phyloP scores from a whole-genome alignment of 495 filamentous ascomycete genomes.

The Parathielavia appendiculata region DNA sequence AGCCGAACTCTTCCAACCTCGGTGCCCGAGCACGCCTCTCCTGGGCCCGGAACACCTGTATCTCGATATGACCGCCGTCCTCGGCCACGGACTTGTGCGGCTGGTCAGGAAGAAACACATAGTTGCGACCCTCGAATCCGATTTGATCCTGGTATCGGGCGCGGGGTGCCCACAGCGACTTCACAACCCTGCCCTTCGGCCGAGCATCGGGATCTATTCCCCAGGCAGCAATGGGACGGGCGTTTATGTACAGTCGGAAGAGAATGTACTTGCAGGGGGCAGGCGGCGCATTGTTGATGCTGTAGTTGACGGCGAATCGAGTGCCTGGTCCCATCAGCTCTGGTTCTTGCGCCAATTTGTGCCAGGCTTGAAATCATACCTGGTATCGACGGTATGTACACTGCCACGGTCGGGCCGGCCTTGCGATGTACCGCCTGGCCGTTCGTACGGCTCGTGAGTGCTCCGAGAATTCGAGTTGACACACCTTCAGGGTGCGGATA shows the following conservation, averaged over 20 bases:
- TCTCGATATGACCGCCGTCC: conserved; percentile 50
- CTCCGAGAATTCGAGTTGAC: conserved; percentile 31
- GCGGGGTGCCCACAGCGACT: conserved; percentile 42
- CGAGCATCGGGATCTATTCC: conserved; percentile 36
- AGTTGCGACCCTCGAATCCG: conserved; percentile 40
- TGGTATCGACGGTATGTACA: conserved; percentile 47
- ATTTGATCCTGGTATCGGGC: conserved; percentile 20
- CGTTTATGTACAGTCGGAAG: conserved; percentile 51
- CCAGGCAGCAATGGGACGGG: conserved; percentile 42
- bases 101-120: conserved; percentile 38
- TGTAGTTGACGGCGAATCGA: conserved; percentile 45
- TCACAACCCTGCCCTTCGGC: conserved; percentile 35
- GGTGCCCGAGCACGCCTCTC: conserved; percentile 33
- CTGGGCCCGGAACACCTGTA: conserved; percentile 45
- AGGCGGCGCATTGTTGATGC: conserved; percentile 27
- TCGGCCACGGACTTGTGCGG: conserved; percentile 36
- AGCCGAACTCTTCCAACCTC: conserved; percentile 33
- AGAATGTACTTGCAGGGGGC: conserved; percentile 37
- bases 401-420: conserved; percentile 38
- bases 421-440: conserved; percentile 27
- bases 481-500: conserved; percentile 50
- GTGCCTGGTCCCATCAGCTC: conserved; percentile 30
- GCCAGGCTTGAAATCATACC: conserved; percentile 28
- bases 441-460: conserved; percentile 9
- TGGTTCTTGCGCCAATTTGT: too few relatives aligned